Percentiles rank a stretch among this genome's conserved stretches.
phyloP scores from a whole-genome alignment of 163 green algal species.

The Picocystis sp. region DNA sequence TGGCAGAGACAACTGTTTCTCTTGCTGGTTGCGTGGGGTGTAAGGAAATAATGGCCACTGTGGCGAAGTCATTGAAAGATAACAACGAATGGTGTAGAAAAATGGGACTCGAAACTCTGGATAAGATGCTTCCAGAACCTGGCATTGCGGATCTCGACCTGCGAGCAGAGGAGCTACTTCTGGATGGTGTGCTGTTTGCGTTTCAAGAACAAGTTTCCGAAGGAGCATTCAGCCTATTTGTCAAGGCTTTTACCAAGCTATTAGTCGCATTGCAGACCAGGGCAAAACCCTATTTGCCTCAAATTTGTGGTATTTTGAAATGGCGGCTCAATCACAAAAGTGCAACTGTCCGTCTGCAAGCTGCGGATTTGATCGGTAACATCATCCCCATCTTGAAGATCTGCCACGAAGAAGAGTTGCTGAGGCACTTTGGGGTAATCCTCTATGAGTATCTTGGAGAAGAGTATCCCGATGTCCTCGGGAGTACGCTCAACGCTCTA shows the following conservation, averaged over 20 bases:
- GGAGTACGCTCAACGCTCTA: conserved; percentile 51
- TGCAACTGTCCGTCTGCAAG: conserved; percentile 88
- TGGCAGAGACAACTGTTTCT: conserved; percentile 11
- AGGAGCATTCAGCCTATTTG: conserved; percentile 71
- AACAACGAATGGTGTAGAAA: conserved; percentile 89
- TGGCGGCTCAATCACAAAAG: conserved; percentile 98
- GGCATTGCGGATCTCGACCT: conserved; percentile 83
- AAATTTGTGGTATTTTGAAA: conserved; percentile 98
- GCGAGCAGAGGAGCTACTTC: conserved; percentile 87
- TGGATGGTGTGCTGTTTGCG: conserved; percentile 96
- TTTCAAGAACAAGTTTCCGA: conserved; percentile 84
- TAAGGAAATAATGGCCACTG: conserved; percentile 68
- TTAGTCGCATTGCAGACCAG: conserved; percentile 80
- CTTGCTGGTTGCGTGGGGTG: conserved; percentile 46
- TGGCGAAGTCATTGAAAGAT: conserved; percentile 98
- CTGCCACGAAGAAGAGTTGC: conserved; percentile 91
- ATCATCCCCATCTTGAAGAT: conserved; percentile 84
- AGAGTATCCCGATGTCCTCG: conserved; percentile 98
- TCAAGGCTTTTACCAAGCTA: conserved; percentile 93
- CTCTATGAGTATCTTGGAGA: conserved; percentile 97
- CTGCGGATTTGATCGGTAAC: conserved; percentile 82
- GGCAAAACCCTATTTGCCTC: conserved; percentile 89
- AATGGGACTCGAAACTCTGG: conserved; percentile 61
- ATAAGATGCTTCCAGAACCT: conserved; percentile 54
- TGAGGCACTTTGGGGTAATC: conserved; percentile 91